Conservation (phyloP, 495 filamentous ascomycete genomes). For the Mycothermus thermophilus region DNA sequence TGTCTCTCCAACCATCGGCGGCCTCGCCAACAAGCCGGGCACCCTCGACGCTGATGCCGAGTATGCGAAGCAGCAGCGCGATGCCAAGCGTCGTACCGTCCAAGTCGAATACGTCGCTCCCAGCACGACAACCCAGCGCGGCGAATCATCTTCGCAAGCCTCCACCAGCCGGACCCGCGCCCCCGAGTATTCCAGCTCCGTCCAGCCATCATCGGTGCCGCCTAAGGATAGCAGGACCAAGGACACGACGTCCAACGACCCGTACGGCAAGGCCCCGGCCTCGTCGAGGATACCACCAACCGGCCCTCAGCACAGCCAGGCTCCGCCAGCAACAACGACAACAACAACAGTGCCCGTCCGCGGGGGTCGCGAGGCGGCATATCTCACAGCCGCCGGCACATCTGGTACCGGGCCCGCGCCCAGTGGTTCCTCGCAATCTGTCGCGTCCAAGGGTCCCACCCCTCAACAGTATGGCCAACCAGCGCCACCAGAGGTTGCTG, state of each 20-base stretch:
- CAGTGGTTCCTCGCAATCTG: constrained; percentile 66
- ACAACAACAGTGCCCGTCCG: constrained; percentile 17
- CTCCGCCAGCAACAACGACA: not conserved
- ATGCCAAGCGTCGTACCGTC: constrained; percentile 85
- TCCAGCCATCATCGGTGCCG: constrained; percentile 14
- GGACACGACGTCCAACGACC: constrained; percentile 27
- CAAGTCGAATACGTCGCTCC: constrained; percentile 98
- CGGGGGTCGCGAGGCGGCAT: constrained; percentile 37
- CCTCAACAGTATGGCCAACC: constrained; percentile 70
- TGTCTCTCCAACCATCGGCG: constrained; percentile 44
- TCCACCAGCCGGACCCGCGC: constrained; percentile 35
- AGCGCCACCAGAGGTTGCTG: constrained; percentile 71
- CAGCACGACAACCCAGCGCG: constrained; percentile 58
- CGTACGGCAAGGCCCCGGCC: constrained; percentile 28
- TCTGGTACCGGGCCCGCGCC: constrained; percentile 58
- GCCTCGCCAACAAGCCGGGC: constrained; percentile 60
- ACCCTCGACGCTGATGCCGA: constrained; percentile 51
- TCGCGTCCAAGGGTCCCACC: constrained; percentile 40
- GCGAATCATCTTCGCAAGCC: constrained; percentile 23
- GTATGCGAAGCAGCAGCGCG: constrained; percentile 45
- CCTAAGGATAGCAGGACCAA: no score
- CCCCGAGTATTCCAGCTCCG: constrained; percentile 28
- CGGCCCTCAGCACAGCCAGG: constrained; percentile 23
- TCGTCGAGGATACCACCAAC: constrained; percentile 32
- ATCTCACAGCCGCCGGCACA: constrained; percentile 30